These are phyloP conservation scores for Boletellus sp. DNA, from an alignment of 768 basidiomycete genomes.

Conservation along the genomic window DNA sequence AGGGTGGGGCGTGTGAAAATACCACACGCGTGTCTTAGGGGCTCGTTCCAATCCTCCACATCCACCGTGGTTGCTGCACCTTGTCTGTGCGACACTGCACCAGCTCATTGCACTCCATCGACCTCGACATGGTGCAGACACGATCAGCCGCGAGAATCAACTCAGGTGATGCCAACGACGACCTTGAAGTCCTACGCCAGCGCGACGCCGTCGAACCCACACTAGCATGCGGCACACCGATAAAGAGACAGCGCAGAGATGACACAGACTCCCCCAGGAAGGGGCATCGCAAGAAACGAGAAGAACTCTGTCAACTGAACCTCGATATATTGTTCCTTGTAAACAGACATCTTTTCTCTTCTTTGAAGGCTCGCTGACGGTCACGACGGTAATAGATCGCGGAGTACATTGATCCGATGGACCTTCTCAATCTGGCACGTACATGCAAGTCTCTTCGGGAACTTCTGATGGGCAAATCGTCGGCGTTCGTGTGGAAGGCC, in stretches of 20 bases:
- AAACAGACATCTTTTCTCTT: neutral
- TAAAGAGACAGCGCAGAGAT: neutral
- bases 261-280: neutral
- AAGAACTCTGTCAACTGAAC: slow-evolving; percentile 5
- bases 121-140: neutral
- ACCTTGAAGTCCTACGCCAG: too few relatives aligned
- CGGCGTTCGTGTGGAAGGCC: slow-evolving; percentile 24
- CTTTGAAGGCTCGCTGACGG: neutral
- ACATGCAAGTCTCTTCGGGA: slow-evolving; percentile 36
- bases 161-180: too few relatives aligned
- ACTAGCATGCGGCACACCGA: too few relatives aligned
- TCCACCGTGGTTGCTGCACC: too few relatives aligned
- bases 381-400: slow-evolving; percentile 32
- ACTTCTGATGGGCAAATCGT: slow-evolving; percentile 31
- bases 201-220: neutral
- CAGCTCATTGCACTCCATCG: neutral
- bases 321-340: slow-evolving; percentile 21
- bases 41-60: too few relatives aligned
- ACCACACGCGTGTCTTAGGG: too few relatives aligned
- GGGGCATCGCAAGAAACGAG: neutral
- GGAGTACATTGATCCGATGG: slow-evolving; percentile 34
- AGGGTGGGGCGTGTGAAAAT: too few relatives aligned
- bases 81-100: too few relatives aligned
- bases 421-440: slow-evolving; percentile 33
- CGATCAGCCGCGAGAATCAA: neutral